phyloP scores from a whole-genome alignment of 169 alveolate species.

The Cytauxzoon felis region DNA sequence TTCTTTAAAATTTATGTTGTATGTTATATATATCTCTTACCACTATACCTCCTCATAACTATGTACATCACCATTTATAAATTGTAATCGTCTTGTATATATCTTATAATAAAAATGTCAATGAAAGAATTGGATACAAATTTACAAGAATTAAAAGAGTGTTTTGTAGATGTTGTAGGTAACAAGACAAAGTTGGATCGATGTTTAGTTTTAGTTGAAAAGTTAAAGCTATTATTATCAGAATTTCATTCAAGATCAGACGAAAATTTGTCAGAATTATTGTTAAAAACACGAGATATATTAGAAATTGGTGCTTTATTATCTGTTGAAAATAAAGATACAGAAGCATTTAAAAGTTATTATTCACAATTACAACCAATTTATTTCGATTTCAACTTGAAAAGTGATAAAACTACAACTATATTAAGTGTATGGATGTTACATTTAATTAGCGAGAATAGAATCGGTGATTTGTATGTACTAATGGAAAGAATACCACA shows the following conservation, averaged over 20 bases:
- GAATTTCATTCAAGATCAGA: neutral
- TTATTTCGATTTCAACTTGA: constrained; percentile 46
- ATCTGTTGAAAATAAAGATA: constrained; percentile 14
- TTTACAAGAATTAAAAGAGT: neutral
- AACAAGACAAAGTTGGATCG: constrained; percentile 1
- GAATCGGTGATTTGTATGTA: constrained; percentile 73
- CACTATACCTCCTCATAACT: too few relatives aligned
- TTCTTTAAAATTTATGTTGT: too few relatives aligned
- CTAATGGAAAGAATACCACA: constrained; percentile 58
- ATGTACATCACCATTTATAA: too few relatives aligned
- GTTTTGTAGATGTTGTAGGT: constrained; percentile 15
- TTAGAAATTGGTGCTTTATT: constrained; percentile 47
- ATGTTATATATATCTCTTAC: too few relatives aligned
- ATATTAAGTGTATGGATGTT: constrained; percentile 65
- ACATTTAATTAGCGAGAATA: constrained; percentile 63
- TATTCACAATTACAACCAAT: constrained; percentile 37
- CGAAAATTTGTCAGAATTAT: neutral
- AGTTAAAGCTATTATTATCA: constrained; percentile 23
- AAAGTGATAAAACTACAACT: constrained; percentile 53
- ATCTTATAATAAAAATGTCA: constrained; percentile 2
- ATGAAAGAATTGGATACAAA: constrained; percentile 1
- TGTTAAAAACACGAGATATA: constrained; percentile 20
- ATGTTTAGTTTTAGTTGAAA: constrained; percentile 12
- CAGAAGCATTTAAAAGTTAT: constrained; percentile 35
- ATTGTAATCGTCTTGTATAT: too few relatives aligned